Evolutionary conservation across 495 filamentous ascomycete genomes (phyloP).

Genomic region (Apodospora peruviana): DNA sequence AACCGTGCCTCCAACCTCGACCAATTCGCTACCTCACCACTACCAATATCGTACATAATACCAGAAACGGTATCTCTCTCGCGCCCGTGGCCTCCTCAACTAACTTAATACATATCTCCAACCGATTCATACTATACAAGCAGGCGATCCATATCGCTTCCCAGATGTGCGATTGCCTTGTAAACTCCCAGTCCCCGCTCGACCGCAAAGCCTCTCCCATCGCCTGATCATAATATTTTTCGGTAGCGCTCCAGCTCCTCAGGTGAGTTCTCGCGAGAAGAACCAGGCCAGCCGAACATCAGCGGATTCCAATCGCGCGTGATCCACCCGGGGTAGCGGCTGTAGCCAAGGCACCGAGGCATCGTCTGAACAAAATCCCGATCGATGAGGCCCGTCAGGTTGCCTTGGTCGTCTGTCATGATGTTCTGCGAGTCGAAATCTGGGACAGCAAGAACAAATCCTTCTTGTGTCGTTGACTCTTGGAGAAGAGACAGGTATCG

Average conservation of each 20-base stretch:
- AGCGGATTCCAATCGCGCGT: conserved; percentile 32
- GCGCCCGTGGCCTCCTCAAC: neutral
- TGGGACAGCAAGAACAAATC: conserved; percentile 26
- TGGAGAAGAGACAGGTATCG: neutral
- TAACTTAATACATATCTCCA: conserved; percentile 4
- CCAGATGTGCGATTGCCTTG: conserved; percentile 5
- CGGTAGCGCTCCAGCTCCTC: conserved; percentile 8
- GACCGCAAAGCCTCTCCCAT: conserved; percentile 8
- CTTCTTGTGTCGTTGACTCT: neutral
- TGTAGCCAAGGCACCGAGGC: conserved; percentile 25
- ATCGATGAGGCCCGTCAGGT: conserved; percentile 37
- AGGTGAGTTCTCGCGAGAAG: conserved; percentile 10
- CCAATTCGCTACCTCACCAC: no score
- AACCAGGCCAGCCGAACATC: no score
- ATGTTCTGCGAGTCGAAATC: conserved; percentile 37
- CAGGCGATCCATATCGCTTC: conserved; percentile 19
- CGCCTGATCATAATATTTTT: conserved; percentile 9
- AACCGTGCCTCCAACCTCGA: no score
- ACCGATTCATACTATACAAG: neutral
- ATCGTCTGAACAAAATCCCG: conserved; percentile 34
- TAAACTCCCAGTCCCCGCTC: conserved; percentile 16
- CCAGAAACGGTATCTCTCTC: neutral
- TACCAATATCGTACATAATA: neutral
- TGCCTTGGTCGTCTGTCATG: conserved; percentile 31
- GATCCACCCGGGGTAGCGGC: conserved; percentile 31